Percentiles rank a stretch among this genome's conserved stretches.
phyloP scores from a whole-genome alignment of 306 rosid genomes.

The Prinsepia uniflora region DNA sequence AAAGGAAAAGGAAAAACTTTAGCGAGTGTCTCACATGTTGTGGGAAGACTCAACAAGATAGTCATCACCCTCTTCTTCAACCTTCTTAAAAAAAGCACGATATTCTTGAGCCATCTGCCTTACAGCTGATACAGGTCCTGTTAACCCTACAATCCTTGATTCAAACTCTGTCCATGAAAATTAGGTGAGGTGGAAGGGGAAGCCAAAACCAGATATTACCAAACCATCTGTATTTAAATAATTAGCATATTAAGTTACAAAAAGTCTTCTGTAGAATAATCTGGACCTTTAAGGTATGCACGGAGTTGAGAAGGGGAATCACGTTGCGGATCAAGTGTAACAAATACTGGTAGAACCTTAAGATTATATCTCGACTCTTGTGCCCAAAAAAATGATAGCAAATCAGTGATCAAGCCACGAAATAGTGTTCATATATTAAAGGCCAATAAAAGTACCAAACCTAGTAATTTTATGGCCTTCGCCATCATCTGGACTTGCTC shows the following conservation, averaged over 20 bases:
- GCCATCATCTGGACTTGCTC: constrained; percentile 68
- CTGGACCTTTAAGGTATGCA: constrained; percentile 78
- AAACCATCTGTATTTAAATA: not conserved
- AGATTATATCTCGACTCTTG: constrained; percentile 52
- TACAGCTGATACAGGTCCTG: constrained; percentile 69
- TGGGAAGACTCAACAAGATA: constrained; percentile 89
- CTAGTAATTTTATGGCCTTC: constrained; percentile 57
- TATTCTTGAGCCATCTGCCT: constrained; percentile 92
- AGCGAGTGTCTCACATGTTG: constrained; percentile 55
- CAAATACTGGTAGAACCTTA: constrained; percentile 75
- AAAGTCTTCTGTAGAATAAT: constrained; percentile 14
- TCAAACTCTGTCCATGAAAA: constrained; percentile 60
- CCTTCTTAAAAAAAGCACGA: constrained; percentile 66
- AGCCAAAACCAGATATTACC: constrained; percentile 4
- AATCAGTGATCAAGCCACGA: constrained; percentile 22
- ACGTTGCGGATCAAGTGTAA: constrained; percentile 87
- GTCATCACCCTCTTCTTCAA: constrained; percentile 83
- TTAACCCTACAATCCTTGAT: constrained; percentile 65
- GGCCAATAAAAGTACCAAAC: constrained; percentile 36
- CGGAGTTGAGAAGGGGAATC: constrained; percentile 72
- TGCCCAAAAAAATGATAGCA: constrained; percentile 14
- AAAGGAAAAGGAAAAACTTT: constrained; percentile 8
- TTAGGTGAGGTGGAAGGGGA: not conserved
- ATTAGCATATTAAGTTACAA: constrained; percentile 2
- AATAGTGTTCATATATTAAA: constrained; percentile 11